These are phyloP conservation scores for Apium graveolens DNA, from an alignment of 129 eudicot genomes.

Conservation along the genomic window DNA sequence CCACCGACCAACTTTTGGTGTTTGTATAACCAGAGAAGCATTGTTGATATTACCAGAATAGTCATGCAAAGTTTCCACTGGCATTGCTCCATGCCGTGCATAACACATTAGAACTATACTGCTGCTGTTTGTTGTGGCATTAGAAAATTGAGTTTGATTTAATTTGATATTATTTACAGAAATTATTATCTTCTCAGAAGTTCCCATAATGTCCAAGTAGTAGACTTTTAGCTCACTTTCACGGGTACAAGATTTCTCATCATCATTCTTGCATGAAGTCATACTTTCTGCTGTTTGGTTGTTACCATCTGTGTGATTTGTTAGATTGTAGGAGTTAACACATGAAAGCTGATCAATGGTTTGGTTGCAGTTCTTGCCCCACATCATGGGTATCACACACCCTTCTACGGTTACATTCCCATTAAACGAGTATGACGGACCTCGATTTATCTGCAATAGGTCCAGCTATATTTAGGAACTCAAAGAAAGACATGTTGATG, in stretches of 20 bases:
- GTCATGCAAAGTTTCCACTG: conserved; percentile 49
- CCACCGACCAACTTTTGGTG: conserved; percentile 89
- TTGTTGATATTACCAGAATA: conserved; percentile 48
- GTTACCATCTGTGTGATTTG: conserved; percentile 9
- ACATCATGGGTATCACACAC: conserved; percentile 42
- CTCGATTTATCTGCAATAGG: conserved; percentile 74
- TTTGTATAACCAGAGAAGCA: conserved; percentile 49
- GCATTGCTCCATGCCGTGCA: conserved; percentile 76
- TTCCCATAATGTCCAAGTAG: conserved; percentile 55
- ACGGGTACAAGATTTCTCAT: conserved; percentile 41
- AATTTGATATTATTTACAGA: conserved; percentile 33
- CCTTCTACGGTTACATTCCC: conserved; percentile 84
- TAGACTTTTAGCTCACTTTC: conserved; percentile 41
- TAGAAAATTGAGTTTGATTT: conserved; percentile 33
- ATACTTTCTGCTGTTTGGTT: conserved; percentile 37
- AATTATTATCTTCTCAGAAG: conserved; percentile 49
- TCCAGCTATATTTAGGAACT: neutral
- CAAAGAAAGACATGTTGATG: neutral
- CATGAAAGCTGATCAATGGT: conserved; percentile 68
- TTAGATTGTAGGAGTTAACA: conserved; percentile 22
- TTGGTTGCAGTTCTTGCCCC: conserved; percentile 81
- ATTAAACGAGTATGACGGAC: conserved; percentile 52
- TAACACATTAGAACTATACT: conserved; percentile 50
- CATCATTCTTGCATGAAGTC: conserved; percentile 48
- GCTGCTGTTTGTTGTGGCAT: conserved; percentile 24